Conservation (phyloP, 164 flowering plant genomes). For the Magnolia kwangsiensis region DNA sequence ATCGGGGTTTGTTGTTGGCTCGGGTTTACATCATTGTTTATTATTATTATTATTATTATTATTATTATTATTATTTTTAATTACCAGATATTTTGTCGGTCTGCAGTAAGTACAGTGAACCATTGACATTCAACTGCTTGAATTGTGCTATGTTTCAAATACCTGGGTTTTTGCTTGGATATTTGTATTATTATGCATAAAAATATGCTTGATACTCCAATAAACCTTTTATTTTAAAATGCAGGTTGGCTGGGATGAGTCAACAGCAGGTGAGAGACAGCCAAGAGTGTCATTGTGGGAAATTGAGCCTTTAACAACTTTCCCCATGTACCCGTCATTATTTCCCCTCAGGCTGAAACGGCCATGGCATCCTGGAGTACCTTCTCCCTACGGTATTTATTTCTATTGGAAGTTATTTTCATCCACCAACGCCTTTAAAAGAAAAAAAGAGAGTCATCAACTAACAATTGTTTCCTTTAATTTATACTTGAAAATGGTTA, state of each 20-base stretch:
- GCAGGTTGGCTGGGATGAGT: conserved; percentile 45
- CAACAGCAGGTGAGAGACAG: conserved; percentile 42
- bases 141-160: neutral
- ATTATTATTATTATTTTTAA: neutral
- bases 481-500: neutral
- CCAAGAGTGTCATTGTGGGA: conserved; percentile 41
- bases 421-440: no score
- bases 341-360: conserved; percentile 38
- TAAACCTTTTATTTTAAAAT: neutral
- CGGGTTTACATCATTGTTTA: neutral
- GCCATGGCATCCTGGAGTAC: conserved; percentile 39
- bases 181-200: neutral
- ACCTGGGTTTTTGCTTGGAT: neutral
- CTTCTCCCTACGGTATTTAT: conserved; percentile 30
- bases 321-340: conserved; percentile 38
- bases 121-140: neutral
- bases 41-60: no score
- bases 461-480: neutral
- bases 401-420: neutral
- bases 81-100: neutral
- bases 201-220: neutral
- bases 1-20: no score
- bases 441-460: neutral
- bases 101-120: neutral
- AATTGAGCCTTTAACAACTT: conserved; percentile 41